Base-by-base conservation (phyloP, 257 asterid genomes). In the Primulina eburnea region DNA sequence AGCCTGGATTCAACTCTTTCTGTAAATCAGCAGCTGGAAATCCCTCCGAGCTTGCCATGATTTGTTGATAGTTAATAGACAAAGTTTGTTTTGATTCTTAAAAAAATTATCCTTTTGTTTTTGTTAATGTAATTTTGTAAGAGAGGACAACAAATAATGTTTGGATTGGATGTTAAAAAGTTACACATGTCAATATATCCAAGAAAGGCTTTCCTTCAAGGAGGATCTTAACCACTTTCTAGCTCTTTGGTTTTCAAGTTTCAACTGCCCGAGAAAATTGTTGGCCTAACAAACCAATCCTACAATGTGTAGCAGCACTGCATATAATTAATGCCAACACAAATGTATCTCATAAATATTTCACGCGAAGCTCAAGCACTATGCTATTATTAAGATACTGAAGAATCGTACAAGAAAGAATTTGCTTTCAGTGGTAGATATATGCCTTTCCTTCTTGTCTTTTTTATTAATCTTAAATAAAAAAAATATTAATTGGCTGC, bases 1-100 rank as follows among this genome's bases (percentile, higher is more conserved):
- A 4, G 67, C 81, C 87, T 16, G 90, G 84, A 50, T 89, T 78
- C 85, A 89, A 74, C 61, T 89, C 95, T 56, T 69, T 82, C 55
- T 74, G 82, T 4, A 75, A 80, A 78, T 92, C 89, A 6, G 79
- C 90, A 1, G 83, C 81, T 14, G 98, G 96, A 71, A 92, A 86
- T 65, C 58, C 82, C 50, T 17, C 87, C 4, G 79, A 26, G 67
- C 62, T 76, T 57, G 84, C 74, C 98, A 92, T 87, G 20, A 62
- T 78, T 2, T 63, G 9, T 70, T 14, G 50, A 38, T 71, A 26
- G 20, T 33, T 56, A 37, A 21, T n/a, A 26, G 24, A 60, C 56
- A 70, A 55, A 6, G 4, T 40, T 55, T 57, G 32, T 37, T 35
- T 32, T 21, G 21, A 28, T 40, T 24, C 64, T 62, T 24, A 29